Percentiles rank a stretch among this genome's conserved stretches.
Conservation (phyloP, 805 yeast species). For the Candida nemodendra region DNA sequence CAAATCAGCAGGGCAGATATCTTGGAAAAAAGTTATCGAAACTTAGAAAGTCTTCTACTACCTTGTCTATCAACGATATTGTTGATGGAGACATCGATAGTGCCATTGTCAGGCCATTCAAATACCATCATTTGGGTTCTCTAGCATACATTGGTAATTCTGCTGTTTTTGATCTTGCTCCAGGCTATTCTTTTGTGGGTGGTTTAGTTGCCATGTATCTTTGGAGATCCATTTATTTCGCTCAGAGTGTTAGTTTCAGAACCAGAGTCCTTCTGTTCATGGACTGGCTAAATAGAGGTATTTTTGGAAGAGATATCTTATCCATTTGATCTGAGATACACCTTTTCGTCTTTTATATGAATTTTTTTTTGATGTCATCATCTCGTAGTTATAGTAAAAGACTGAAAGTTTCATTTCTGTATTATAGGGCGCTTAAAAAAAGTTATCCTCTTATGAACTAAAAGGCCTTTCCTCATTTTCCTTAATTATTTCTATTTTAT, state of each 20-base stretch:
- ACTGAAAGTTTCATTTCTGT: no score
- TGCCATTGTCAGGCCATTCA: slow-evolving; percentile 55
- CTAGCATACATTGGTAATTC: slow-evolving; percentile 69
- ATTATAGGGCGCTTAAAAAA: no score
- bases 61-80: slow-evolving; percentile 43
- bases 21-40: slow-evolving; percentile 58
- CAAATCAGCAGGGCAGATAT: slow-evolving; percentile 68
- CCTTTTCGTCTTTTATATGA: no score
- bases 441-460: no score
- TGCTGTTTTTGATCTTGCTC: slow-evolving; percentile 66
- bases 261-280: slow-evolving; percentile 60
- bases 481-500: no score
- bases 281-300: slow-evolving; percentile 68
- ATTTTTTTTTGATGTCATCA: no score
- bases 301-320: slow-evolving; percentile 50
- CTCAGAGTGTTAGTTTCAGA: slow-evolving; percentile 64
- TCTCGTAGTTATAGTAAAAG: no score
- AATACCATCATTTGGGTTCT: slow-evolving; percentile 62
- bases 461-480: no score
- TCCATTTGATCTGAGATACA: slow-evolving; percentile 19
- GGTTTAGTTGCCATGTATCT: slow-evolving; percentile 69
- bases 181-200: slow-evolving; percentile 59
- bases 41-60: slow-evolving; percentile 45
- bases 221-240: slow-evolving; percentile 71
- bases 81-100: slow-evolving; percentile 57